Evolutionary conservation across 2,329 filamentous ascomycete genomes (phyloP), one percentile per base, ranked within the genome.

Genomic region (Fusarium compactum): DNA sequence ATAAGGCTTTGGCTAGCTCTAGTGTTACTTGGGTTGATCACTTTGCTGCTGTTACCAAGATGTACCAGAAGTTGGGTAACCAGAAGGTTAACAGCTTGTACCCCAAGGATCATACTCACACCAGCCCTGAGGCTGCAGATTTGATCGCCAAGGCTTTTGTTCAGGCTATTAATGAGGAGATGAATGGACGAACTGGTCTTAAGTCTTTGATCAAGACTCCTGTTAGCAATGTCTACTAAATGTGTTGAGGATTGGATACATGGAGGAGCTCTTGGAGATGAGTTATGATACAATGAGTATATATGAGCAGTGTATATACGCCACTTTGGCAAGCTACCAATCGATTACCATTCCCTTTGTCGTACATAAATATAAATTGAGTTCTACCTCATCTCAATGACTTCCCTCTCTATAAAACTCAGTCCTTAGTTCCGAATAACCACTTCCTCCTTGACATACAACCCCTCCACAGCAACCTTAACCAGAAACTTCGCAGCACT

Each of bases 21-120:
- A 82, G 85, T 11, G 85, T 85, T 4, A 82, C 83, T 11, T 90
- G 87, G 74, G 85, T 91, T 12, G 85, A 90, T 29, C 89, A 91
- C 72, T 86, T 86, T n/a, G 80, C 82, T 40, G 90, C 90, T 70
- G 84, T 85, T 8, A 87, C 85, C 6, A 82, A 85, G 67, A 84
- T 83, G 41, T 89, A 85, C 75, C 75, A 84, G 75, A 79, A 80
- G 16, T 73, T 89, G 47, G 87, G 89, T 0, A 79, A 78, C 43
- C 64, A 78, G 1, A 82, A 79, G 6, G 86, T 89, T 27, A 84
- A 89, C 75, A 79, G 80, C 1, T 82, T 85, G 66, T 91, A 85
- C 65, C 86, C 88, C 0, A 82, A 82, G 22, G 89, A 90, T 70
- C 89, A 91, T 76, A 91, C 89, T 0, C 89, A 91, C 76, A 90